Evolutionary conservation across 2,329 filamentous ascomycete species (phyloP).

Genomic region (Tympanopsis confertula): DNA sequence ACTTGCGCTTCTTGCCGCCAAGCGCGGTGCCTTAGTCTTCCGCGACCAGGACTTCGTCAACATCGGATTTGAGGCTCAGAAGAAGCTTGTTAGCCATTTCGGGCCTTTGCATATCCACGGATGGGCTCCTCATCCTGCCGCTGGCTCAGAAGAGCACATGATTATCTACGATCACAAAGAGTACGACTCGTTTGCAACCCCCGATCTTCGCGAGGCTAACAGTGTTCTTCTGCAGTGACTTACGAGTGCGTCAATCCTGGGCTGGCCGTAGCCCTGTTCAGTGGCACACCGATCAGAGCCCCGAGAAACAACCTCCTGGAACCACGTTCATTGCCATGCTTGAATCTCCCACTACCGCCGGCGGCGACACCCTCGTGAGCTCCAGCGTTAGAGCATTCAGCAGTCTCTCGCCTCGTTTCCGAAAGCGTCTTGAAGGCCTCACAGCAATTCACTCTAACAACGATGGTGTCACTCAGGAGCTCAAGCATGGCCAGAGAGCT

Average conservation of each 20-base stretch:
- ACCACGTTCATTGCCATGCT: conserved; percentile 13
- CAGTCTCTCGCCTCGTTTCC: conserved; percentile 52
- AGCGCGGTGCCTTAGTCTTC: conserved; percentile 10
- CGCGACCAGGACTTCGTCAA: conserved; percentile 10
- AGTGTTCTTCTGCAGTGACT: conserved; percentile 5
- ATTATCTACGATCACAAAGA: conserved; percentile 11
- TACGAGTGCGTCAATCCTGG: conserved; percentile 9
- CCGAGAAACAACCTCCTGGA: conserved; percentile 10
- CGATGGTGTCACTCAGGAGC: conserved; percentile 27
- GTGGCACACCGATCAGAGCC: conserved; percentile 12
- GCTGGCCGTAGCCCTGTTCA: conserved; percentile 9
- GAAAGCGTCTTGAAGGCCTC: conserved; percentile 52
- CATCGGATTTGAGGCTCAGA: conserved; percentile 10
- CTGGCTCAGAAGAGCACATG: conserved; percentile 9
- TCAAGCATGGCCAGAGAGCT: conserved; percentile 30
- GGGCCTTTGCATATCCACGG: conserved; percentile 10
- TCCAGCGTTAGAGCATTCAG: conserved; percentile 16
- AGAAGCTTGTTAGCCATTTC: conserved; percentile 9
- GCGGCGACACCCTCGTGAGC: conserved; percentile 11
- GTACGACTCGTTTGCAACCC: too few relatives aligned
- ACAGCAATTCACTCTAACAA: conserved; percentile 53
- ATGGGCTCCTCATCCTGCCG: conserved; percentile 8
- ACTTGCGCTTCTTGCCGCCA: conserved; percentile 9
- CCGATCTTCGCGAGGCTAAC: too few relatives aligned
- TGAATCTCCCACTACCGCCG: conserved; percentile 10